These are phyloP conservation scores for Paecilomyces variotii DNA, from an alignment of 2,329 filamentous ascomycete genomes.

Conservation along the genomic window DNA sequence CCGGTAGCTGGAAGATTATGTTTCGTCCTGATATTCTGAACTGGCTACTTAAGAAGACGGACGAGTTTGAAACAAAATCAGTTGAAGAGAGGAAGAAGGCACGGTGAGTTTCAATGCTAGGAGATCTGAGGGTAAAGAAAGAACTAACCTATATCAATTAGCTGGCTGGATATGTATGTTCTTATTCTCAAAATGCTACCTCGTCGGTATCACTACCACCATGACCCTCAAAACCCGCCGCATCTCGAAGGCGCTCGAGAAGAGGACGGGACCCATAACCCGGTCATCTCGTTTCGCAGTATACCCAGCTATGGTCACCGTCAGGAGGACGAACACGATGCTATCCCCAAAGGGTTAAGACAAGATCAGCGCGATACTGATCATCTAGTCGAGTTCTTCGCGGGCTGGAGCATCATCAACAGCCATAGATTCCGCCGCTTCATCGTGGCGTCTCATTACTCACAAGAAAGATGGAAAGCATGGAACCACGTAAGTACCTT, in stretches of 20 bases:
- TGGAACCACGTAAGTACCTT: slow-evolving; percentile 22
- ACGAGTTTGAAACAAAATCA: slow-evolving; percentile 7
- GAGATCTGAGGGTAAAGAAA: not conserved
- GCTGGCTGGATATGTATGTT: slow-evolving; percentile 19
- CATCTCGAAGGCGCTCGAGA: slow-evolving; percentile 15
- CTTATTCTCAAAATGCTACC: slow-evolving; percentile 20
- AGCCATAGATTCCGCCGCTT: slow-evolving; percentile 24
- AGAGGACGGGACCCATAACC: slow-evolving; percentile 16
- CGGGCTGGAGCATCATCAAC: slow-evolving; percentile 28
- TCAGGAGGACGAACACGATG: slow-evolving; percentile 13
- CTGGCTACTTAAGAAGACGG: slow-evolving; percentile 19
- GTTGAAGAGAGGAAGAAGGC: slow-evolving; percentile 7
- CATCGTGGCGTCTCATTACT: slow-evolving; percentile 15
- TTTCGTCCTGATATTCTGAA: slow-evolving; percentile 28
- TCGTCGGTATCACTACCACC: slow-evolving; percentile 5
- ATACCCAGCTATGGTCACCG: slow-evolving; percentile 22
- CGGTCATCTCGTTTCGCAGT: slow-evolving; percentile 20
- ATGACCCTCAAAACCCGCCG: slow-evolving; percentile 2
- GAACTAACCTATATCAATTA: slow-evolving; percentile 3
- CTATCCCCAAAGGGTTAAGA: slow-evolving; percentile 17
- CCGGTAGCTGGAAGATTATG: slow-evolving; percentile 30
- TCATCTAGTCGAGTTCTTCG: slow-evolving; percentile 31
- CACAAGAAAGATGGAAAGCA: slow-evolving; percentile 17
- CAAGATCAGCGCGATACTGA: slow-evolving; percentile 25
- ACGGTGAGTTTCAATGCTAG: slow-evolving; percentile 11